A percentile compares a stretch with the other conserved stretches of the same genome.
phyloP scores from a whole-genome alignment of 176 grass and related monocot species.

The Musa itinerans region DNA sequence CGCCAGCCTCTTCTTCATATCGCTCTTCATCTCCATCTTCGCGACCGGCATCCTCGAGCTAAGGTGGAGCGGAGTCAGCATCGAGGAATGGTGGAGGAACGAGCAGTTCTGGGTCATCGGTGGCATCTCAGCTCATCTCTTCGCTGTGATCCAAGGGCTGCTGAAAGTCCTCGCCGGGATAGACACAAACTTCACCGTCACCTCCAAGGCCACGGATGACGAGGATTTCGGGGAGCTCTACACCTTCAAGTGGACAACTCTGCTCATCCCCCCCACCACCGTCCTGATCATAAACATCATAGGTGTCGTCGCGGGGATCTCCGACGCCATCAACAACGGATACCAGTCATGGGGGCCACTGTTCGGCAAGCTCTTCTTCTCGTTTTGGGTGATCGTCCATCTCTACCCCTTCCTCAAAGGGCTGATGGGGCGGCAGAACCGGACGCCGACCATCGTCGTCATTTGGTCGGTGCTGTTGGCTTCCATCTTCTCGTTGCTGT shows the following conservation, averaged over 20 bases:
- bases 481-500: slow-evolving; percentile 94
- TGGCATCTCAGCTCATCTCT: slow-evolving; percentile 77
- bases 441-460: slow-evolving; percentile 88
- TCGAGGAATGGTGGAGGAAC: slow-evolving; percentile 98
- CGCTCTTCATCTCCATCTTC: slow-evolving; percentile 96
- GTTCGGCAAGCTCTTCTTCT: slow-evolving; percentile 90
- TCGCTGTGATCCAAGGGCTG: slow-evolving; percentile 84
- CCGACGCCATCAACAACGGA: slow-evolving; percentile 89
- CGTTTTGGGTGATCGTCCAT: slow-evolving; percentile 96
- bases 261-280: slow-evolving; percentile 85
- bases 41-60: slow-evolving; percentile 88
- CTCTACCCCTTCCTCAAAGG: slow-evolving; percentile 97
- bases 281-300: slow-evolving; percentile 88
- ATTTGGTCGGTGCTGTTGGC: slow-evolving; percentile 88
- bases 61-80: slow-evolving; percentile 93
- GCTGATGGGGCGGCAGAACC: slow-evolving; percentile 84
- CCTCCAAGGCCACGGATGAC: slow-evolving; percentile 69
- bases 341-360: slow-evolving; percentile 86
- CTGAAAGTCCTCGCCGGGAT: slow-evolving; percentile 89
- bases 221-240: slow-evolving; percentile 77
- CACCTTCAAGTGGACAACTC: slow-evolving; percentile 94
- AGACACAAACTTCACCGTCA: slow-evolving; percentile 93
- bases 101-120: slow-evolving; percentile 99
- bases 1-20: slow-evolving; percentile 89
- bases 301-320: slow-evolving; percentile 83